A percentile compares a stretch with the other conserved stretches of the same genome.
phyloP scores from a whole-genome alignment of 2,329 filamentous ascomycete genomes.

The Arthroderma sp. region DNA sequence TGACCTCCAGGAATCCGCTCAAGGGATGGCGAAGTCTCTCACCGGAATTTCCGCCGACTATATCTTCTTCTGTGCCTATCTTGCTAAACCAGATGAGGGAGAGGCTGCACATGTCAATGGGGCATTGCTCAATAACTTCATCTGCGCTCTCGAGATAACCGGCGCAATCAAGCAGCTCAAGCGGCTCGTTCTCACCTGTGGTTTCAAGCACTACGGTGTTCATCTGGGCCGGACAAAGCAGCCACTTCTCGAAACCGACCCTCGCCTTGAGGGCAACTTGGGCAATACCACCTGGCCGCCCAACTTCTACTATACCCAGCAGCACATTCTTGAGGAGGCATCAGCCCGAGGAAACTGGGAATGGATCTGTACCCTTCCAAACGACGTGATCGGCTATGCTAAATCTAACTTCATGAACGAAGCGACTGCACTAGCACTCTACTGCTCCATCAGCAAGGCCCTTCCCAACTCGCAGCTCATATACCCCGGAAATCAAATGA shows the following conservation, averaged over 20 bases:
- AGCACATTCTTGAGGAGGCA: conserved; percentile 29
- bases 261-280: conserved; percentile 25
- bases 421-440: conserved; percentile 28
- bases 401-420: conserved; percentile 32
- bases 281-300: conserved; percentile 18
- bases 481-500: too few relatives aligned
- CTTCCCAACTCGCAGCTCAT: too few relatives aligned
- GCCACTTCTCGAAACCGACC: conserved; percentile 36
- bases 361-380: conserved; percentile 33
- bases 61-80: conserved; percentile 33
- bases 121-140: conserved; percentile 36
- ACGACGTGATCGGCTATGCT: conserved; percentile 34
- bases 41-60: conserved; percentile 25
- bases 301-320: conserved; percentile 42
- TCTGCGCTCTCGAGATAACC: conserved; percentile 32
- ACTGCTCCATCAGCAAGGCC: conserved; percentile 12
- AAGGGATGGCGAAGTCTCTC: conserved; percentile 27
- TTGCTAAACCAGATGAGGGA: conserved; percentile 24
- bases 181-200: conserved; percentile 37
- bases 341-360: conserved; percentile 21
- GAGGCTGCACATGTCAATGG: conserved; percentile 27
- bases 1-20: conserved; percentile 23
- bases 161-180: conserved; percentile 31
- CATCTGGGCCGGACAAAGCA: conserved; percentile 37
- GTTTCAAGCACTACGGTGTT: conserved; percentile 41